Percentiles rank a stretch among this genome's conserved stretches.
phyloP scores from a whole-genome alignment of 495 filamentous ascomycete species.

The Pyrenula massariospora region DNA sequence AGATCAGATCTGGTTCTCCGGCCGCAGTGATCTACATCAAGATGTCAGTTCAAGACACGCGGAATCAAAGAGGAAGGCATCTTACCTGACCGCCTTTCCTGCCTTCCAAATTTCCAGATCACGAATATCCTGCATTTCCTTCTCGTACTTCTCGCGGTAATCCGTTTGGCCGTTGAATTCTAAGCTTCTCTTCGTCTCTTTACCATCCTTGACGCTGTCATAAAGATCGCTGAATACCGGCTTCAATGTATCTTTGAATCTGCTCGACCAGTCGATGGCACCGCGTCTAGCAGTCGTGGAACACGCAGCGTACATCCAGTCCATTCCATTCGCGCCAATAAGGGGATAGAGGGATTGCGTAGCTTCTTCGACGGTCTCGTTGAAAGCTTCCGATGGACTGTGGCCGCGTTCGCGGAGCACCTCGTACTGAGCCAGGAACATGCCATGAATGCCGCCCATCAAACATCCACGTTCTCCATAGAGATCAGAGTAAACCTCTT shows the following conservation, averaged over 20 bases:
- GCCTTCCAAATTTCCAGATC: slow-evolving; percentile 97
- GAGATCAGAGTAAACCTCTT: slow-evolving; percentile 98
- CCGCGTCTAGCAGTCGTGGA: slow-evolving; percentile 96
- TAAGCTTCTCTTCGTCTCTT: slow-evolving; percentile 85
- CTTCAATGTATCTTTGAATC: slow-evolving; percentile 94
- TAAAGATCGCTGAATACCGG: slow-evolving; percentile 96
- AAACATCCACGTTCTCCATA: slow-evolving; percentile 99
- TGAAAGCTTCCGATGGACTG: slow-evolving; percentile 96
- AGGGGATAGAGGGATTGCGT: slow-evolving; percentile 96
- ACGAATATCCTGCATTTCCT: slow-evolving; percentile 93
- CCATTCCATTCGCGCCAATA: slow-evolving; percentile 94
- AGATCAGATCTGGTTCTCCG: slow-evolving; percentile 81
- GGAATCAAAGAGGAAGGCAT: slow-evolving; percentile 5
- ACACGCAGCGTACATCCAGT: slow-evolving; percentile 99
- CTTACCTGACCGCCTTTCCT: slow-evolving; percentile 86
- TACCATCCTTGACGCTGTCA: slow-evolving; percentile 75
- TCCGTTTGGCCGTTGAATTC: slow-evolving; percentile 91
- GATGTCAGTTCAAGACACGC: slow-evolving; percentile 7
- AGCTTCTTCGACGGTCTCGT: slow-evolving; percentile 99
- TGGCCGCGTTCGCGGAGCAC: slow-evolving; percentile 97
- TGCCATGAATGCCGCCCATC: slow-evolving; percentile 99
- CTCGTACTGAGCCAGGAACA: slow-evolving; percentile 99
- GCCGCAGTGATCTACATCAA: slow-evolving; percentile 58
- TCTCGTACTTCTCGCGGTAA: slow-evolving; percentile 91
- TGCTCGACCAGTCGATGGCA: slow-evolving; percentile 94